Evolutionary conservation across 1,284 basidiomycete genomes (phyloP).

Genomic region (Ceratobasidium sp.): DNA sequence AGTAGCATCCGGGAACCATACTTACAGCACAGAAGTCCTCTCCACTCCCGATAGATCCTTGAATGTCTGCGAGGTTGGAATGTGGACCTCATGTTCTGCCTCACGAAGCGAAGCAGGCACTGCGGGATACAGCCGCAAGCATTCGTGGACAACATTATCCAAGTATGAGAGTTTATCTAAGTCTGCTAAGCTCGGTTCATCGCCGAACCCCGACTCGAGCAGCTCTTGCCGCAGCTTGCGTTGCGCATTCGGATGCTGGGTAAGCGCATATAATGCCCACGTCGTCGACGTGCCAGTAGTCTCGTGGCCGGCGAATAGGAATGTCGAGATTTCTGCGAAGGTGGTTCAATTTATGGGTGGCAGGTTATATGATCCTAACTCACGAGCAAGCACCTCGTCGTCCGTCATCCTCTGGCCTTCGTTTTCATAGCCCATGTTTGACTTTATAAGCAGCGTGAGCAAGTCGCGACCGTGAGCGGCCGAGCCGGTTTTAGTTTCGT

Average conservation of each 20-base stretch:
- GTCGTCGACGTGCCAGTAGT: conserved; percentile 76
- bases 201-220: conserved; percentile 54
- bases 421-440: conserved; percentile 56
- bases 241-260: conserved; percentile 69
- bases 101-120: conserved; percentile 51
- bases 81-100: conserved; percentile 53
- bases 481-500: conserved; percentile 36
- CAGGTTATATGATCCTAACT: conserved; percentile 55
- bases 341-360: neutral
- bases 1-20: neutral
- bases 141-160: conserved; percentile 58
- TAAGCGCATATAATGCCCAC: conserved; percentile 75
- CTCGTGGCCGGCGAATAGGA: conserved; percentile 71
- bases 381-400: conserved; percentile 79
- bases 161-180: conserved; percentile 57
- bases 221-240: conserved; percentile 77
- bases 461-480: conserved; percentile 51
- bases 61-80: conserved; percentile 59
- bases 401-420: conserved; percentile 72
- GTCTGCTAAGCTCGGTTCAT: conserved; percentile 60
- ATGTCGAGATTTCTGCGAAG: conserved; percentile 47
- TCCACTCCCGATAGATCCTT: conserved; percentile 60
- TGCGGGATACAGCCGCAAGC: conserved; percentile 53
- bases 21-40: conserved; percentile 57
- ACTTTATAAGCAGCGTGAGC: conserved; percentile 52